These are phyloP conservation scores for Rhynchosporium secalis DNA, from an alignment of 2,329 filamentous ascomycete genomes.

Conservation along the genomic window DNA sequence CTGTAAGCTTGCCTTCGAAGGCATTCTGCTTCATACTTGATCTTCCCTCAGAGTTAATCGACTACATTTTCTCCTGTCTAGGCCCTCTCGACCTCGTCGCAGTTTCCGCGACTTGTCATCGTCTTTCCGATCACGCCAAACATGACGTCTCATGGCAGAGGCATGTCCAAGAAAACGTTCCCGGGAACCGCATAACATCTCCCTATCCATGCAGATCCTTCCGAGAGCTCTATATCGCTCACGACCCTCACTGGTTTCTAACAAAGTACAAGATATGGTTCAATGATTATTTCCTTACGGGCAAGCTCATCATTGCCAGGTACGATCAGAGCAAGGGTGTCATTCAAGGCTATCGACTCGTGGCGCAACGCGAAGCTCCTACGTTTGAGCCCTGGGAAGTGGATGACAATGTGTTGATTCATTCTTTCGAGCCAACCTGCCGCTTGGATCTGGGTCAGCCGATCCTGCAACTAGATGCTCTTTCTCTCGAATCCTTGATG, in stretches of 20 bases:
- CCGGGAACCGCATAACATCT: constrained; percentile 52
- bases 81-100: constrained; percentile 62
- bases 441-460: constrained; percentile 74
- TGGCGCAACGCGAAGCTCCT: constrained; percentile 61
- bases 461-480: constrained; percentile 56
- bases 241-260: constrained; percentile 84
- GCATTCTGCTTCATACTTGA: constrained; percentile 43
- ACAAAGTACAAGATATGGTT: constrained; percentile 83
- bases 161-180: constrained; percentile 68
- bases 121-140: constrained; percentile 57
- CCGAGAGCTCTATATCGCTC: constrained; percentile 69
- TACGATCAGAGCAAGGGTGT: constrained; percentile 72
- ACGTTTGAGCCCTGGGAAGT: constrained; percentile 63
- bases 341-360: constrained; percentile 78
- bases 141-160: constrained; percentile 72
- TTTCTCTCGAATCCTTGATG: constrained; percentile 22
- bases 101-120: constrained; percentile 61
- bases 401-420: constrained; percentile 66
- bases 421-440: constrained; percentile 69
- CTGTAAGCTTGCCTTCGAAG: neutral
- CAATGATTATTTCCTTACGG: constrained; percentile 69
- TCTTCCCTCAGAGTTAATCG: constrained; percentile 74
- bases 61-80: constrained; percentile 68
- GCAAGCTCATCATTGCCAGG: constrained; percentile 72
- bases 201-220: constrained; percentile 64